Evolutionary conservation across 2,329 filamentous ascomycete species (phyloP), one percentile per base, ranked within the genome.

Genomic region (Neospermospora avenae): DNA sequence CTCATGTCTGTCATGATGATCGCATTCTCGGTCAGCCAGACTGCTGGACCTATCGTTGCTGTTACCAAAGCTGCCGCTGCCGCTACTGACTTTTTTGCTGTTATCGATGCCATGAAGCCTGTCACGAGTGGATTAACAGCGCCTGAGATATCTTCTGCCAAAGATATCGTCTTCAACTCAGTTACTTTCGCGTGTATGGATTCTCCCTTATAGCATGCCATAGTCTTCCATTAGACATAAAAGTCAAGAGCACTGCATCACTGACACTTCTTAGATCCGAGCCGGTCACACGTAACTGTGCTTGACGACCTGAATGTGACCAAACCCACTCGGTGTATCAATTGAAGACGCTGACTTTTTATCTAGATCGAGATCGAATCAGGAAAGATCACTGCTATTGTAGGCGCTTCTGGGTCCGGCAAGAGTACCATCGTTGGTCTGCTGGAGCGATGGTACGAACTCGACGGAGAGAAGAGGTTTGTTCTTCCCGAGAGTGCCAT

Each of bases 351-450:
- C 34, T 60, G 13, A 49, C 24, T 16, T 4, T 14, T 6, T 45
- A 10, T 16, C 14, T 18, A 60, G 53, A 54, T 62, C 18, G 22
- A 45, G 25, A 55, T 91, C 58, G 77, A 82, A 61, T 78, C 82
- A 7, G 86, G 86, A 20, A 88, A 89, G 68, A 81, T 86, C 2
- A 90, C 87, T 0, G 89, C 89, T 2, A 86, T 92, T 18, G 88
- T 92, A 20, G 89, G 89, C 0, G 83, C 87, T 0, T 89, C 86
- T 2, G 89, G 89, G 0, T 86, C 82, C 4, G 89, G 89, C 0
- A 93, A 92, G 72, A 89, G 85, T 54, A 92, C 89, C 0, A 84
- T 91, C 25, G 83, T 91, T 0, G 87, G 85, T 0, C 74, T 92
- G 2, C 76, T 91, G 3, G 85, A 91, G 69, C 78, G 87, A 34